These are phyloP conservation scores for Nemania sp. DNA, from an alignment of 2,329 filamentous ascomycete genomes.

Conservation along the genomic window DNA sequence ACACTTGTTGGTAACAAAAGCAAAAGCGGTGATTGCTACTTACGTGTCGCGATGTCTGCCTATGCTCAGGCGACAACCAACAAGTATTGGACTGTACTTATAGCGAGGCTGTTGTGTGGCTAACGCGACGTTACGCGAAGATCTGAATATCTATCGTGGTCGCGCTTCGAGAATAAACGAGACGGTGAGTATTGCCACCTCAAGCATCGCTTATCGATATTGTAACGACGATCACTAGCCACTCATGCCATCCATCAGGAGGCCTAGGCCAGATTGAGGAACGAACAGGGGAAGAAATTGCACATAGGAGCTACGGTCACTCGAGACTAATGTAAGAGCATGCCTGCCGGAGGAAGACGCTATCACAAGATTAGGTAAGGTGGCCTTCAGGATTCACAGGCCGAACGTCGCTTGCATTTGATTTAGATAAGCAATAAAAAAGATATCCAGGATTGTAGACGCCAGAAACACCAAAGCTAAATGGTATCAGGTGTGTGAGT, in stretches of 20 bases:
- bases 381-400: neutral
- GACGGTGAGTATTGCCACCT: no score
- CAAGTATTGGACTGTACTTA: no score
- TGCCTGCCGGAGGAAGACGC: slow-evolving; percentile 13
- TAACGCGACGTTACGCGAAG: no score
- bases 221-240: neutral
- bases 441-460: neutral
- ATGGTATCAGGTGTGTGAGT: neutral
- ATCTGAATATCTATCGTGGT: no score
- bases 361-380: neutral
- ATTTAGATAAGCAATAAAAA: neutral
- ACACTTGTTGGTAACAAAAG: no score
- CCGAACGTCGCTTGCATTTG: neutral
- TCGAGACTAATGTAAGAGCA: neutral
- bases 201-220: no score
- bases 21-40: no score
- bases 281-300: slow-evolving; percentile 2
- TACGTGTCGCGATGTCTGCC: no score
- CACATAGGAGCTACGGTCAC: no score
- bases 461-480: neutral
- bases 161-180: no score
- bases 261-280: neutral
- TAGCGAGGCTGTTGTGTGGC: no score
- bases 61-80: no score
- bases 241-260: slow-evolving; percentile 6